These are phyloP conservation scores for Casaregolazyma lundiana DNA, from an alignment of 1,139 yeast genomes.

Conservation along the genomic window DNA sequence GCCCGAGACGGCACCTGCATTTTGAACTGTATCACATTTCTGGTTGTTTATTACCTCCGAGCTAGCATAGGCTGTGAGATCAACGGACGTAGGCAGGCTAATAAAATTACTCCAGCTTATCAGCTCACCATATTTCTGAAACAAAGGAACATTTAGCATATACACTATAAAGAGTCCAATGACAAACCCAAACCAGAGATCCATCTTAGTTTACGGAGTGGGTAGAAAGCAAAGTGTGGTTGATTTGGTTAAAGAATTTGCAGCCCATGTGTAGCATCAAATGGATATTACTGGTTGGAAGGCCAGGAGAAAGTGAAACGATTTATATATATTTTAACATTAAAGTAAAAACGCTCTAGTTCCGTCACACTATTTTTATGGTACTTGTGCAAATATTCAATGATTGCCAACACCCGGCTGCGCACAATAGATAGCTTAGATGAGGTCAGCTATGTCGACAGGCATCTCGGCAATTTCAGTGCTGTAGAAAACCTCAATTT, in stretches of 20 bases:
- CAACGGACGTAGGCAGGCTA: constrained; percentile 1
- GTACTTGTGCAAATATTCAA: neutral
- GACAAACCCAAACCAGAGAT: constrained; percentile 3
- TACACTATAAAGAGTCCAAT: constrained; percentile 3
- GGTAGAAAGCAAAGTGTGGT: neutral
- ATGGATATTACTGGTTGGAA: neutral
- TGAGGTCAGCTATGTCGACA: constrained; percentile 55
- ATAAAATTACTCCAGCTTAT: neutral
- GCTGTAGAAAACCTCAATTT: constrained; percentile 96
- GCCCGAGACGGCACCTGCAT: constrained; percentile 1
- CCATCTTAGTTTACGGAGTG: neutral
- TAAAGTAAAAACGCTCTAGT: neutral
- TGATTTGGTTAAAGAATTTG: neutral
- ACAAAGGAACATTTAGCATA: constrained; percentile 3
- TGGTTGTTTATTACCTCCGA: neutral
- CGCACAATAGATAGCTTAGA: constrained; percentile 14
- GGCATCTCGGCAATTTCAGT: constrained; percentile 99
- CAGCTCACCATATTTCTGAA: constrained; percentile 8
- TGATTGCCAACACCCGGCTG: neutral
- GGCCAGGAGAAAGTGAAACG: neutral
- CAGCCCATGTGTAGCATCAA: neutral
- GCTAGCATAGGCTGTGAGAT: neutral
- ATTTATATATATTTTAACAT: neutral
- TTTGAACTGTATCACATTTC: neutral
- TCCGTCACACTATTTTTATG: too few species aligned